Conservation (phyloP, 331 rosid species). For the Acacia concinna region DNA sequence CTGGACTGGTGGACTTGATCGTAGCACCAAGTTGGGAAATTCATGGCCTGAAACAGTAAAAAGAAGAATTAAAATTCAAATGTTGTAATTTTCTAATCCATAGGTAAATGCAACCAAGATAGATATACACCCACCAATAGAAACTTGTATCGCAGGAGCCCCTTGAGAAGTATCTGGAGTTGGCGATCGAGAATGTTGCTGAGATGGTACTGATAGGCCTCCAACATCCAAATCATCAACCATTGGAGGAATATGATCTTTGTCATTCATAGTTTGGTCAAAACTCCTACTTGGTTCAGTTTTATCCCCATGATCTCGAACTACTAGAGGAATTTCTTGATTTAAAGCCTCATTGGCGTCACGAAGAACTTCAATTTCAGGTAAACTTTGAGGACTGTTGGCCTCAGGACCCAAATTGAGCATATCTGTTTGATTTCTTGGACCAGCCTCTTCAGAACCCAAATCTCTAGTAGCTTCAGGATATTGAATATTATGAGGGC, state of each 20-base stretch:
- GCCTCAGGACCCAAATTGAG: background rate
- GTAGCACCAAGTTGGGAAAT: constrained; percentile 31
- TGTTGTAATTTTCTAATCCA: constrained; percentile 11
- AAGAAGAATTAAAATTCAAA: background rate
- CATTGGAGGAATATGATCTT: constrained; percentile 37
- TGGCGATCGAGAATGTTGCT: constrained; percentile 38
- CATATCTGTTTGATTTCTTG: constrained; percentile 16
- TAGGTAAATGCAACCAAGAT: constrained; percentile 1
- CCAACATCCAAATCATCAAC: constrained; percentile 34
- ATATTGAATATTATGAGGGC: background rate
- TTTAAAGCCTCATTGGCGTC: constrained; percentile 38
- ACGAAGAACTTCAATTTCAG: constrained; percentile 44
- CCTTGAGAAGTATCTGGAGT: constrained; percentile 51
- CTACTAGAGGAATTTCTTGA: constrained; percentile 28
- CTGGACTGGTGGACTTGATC: constrained; percentile 51
- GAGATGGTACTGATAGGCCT: constrained; percentile 32
- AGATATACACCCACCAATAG: constrained; percentile 41
- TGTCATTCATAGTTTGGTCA: constrained; percentile 37
- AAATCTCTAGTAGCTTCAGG: background rate
- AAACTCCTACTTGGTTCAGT: constrained; percentile 25
- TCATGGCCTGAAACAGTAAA: constrained; percentile 36
- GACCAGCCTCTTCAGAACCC: background rate
- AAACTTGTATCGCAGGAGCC: constrained; percentile 37
- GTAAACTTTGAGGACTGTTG: constrained; percentile 11
- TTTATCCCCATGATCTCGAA: constrained; percentile 21